Percentiles rank a stretch among this genome's conserved stretches.
Conservation (phyloP, 2,329 filamentous ascomycete genomes). For the Paraphoma sp. region DNA sequence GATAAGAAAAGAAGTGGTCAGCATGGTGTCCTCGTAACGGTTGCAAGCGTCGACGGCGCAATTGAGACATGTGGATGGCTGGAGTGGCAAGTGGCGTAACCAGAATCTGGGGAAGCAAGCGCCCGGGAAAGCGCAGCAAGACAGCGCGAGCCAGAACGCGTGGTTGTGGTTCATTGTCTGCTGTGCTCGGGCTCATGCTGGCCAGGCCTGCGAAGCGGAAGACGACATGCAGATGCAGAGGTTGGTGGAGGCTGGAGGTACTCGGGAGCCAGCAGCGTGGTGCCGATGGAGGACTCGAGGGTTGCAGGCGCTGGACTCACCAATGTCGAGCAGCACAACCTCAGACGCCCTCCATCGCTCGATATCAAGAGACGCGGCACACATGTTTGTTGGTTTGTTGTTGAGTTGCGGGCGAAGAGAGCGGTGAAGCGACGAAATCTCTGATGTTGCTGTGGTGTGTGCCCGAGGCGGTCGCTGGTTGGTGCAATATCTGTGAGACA, state of each 20-base stretch:
- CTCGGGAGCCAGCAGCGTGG: conserved; percentile 14
- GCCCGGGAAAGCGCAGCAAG: conserved; percentile 19
- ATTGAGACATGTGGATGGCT: conserved; percentile 26
- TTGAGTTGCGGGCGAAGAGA: conserved; percentile 37
- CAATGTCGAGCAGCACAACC: conserved; percentile 65
- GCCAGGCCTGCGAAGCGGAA: conserved; percentile 11
- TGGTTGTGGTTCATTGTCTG: conserved; percentile 16
- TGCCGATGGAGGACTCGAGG: conserved; percentile 18
- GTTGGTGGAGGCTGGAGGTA: conserved; percentile 27
- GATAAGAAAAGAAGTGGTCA: conserved; percentile 31
- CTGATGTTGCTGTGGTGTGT: conserved; percentile 16
- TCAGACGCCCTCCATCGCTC: conserved; percentile 48
- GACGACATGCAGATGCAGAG: conserved; percentile 19
- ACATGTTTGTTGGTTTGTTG: conserved; percentile 32
- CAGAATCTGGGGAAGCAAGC: conserved; percentile 38
- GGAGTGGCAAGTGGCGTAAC: conserved; percentile 32
- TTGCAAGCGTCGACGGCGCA: conserved; percentile 14
- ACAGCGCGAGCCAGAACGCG: conserved; percentile 15
- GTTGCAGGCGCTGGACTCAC: conserved; percentile 51
- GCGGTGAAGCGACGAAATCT: conserved; percentile 43
- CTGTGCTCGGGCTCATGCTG: conserved; percentile 14
- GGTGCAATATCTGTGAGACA: conserved; percentile 27
- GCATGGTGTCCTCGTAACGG: conserved; percentile 25
- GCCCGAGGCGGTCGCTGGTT: conserved; percentile 38
- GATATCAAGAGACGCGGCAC: conserved; percentile 32